Evolutionary conservation across 2,329 filamentous ascomycete species (phyloP), one percentile per base, ranked within the genome.

Genomic region (Emergomyces orientalis): DNA sequence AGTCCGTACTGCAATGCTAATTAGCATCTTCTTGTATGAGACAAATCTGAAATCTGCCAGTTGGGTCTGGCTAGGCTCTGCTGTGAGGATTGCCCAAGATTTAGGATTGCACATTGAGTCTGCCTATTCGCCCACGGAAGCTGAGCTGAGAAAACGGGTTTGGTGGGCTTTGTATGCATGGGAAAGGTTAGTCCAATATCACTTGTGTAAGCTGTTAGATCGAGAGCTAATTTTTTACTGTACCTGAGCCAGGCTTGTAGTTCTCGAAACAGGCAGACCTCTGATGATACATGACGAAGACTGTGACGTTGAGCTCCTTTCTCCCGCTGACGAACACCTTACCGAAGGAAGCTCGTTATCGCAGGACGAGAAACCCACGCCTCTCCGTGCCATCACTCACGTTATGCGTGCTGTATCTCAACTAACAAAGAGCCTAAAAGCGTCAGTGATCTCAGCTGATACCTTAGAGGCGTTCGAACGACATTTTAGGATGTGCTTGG

Each of bases 101-200:
- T 81, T 97, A 55, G 90, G 90, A 0, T 79, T 97, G 11, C 88
- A 97, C 70, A 79, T 84, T 7, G 90, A 96, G 69, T 84, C 85
- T 1, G 88, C 87, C 0, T 82, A 86, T 0, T 91, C 88, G 82
- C 83, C 88, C 1, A 81, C 86, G 17, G 91, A 96, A 69, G 84
- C 84, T 13, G 93, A 97, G 75, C 91, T 93, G 85, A 86, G 92
- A 62, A 86, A 89, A 65, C 83, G 92, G 62, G 85, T 94, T 2
- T 99, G 93, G 93, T 99, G 94, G 91, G 86, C 90, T 17, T 85
- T 96, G 63, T 97, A 97, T 75, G 85, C 91, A 54, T 86, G 92
- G 78, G 94, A 99, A 76, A 86, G 91, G 85, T 87, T 72, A 71
- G 79, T 72, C 39, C 59, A 17, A 37, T 34, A 32, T 32, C 30